Base-by-base conservation (phyloP, 2,329 filamentous ascomycete genomes). In the Graphium sp. region DNA sequence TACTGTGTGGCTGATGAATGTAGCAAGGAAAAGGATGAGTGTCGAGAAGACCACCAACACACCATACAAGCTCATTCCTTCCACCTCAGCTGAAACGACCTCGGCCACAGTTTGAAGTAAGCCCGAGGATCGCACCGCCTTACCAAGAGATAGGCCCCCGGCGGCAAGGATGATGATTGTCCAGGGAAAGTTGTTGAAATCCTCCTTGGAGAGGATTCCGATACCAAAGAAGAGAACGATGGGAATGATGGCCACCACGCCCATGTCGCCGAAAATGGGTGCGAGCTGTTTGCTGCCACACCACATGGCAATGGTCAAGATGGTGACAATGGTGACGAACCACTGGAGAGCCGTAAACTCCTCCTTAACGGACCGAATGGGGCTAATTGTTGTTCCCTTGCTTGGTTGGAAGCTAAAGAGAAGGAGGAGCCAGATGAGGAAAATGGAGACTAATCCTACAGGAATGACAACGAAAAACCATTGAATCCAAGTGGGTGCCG, bases 151-250 rank as follows among this genome's bases (percentile, higher is more conserved):
- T 19, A 98, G 58, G 6, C 89, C 89, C 26, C 89, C 89, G 0
- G 89, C 87, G 1, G 89, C 89, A 13, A 98, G 74, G 44, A 98
- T 95, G 53, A 98, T 94, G 52, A 98, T 98, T 13, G 91, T 98
- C 89, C 89, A 98, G 22, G 94, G 77, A 52, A 98, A 98, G 52
- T 98, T 98, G 61, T 98, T 98, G 49, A 98, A 98, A 55, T 98
- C 89, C 53, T 95, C 89, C 55, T 95, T 98, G 27, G 85, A 95
- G 18, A 98, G 62, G 39, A 95, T 87, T 8, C 89, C 89, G 2
- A 84, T 85, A 31, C 89, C 89, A 43, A 98, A 98, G 65, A 98
- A 98, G 23, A 94, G 62, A 4, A 92, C 79, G 29, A 98, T 77
- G 5, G 89, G 89, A 35, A 98, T 83, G 46, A 98, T 92, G 33